A percentile compares a stretch with the other conserved stretches of the same genome.
Evolutionary conservation across 768 basidiomycete genomes (phyloP).

Genomic region (Mycena vulgaris): DNA sequence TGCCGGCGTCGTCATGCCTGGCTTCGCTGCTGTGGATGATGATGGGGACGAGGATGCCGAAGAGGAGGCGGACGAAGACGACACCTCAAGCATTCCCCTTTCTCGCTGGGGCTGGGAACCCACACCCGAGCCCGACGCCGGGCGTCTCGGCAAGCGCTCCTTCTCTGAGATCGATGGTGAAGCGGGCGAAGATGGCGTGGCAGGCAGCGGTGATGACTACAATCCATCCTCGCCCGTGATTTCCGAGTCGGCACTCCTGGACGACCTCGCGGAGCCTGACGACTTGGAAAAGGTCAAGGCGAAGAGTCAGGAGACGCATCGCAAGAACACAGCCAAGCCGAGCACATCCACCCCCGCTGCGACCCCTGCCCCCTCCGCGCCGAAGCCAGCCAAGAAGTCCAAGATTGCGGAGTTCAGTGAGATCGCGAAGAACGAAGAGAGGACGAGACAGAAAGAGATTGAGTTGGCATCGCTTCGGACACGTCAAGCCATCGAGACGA

Average conservation of each 20-base stretch:
- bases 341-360: neutral
- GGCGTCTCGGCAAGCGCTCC: constrained; percentile 5
- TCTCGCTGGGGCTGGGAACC: no score
- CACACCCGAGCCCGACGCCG: neutral
- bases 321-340: neutral
- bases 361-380: neutral
- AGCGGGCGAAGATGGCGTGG: neutral
- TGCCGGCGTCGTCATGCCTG: no score
- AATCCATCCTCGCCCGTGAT: neutral
- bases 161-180: constrained; percentile 1
- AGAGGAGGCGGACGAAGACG: no score
- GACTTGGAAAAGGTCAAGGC: no score
- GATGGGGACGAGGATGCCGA: no score
- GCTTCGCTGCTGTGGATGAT: no score
- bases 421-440: neutral
- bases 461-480: neutral
- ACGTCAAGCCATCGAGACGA: neutral
- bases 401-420: neutral
- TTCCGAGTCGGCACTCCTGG: neutral
- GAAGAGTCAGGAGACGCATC: neutral
- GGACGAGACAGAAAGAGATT: neutral
- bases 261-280: neutral
- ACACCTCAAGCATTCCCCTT: no score
- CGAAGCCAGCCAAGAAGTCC: constrained; percentile 8
- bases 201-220: constrained; percentile 3